Conservation (phyloP, 257 asterid species). For the Gentiana macrophylla region DNA sequence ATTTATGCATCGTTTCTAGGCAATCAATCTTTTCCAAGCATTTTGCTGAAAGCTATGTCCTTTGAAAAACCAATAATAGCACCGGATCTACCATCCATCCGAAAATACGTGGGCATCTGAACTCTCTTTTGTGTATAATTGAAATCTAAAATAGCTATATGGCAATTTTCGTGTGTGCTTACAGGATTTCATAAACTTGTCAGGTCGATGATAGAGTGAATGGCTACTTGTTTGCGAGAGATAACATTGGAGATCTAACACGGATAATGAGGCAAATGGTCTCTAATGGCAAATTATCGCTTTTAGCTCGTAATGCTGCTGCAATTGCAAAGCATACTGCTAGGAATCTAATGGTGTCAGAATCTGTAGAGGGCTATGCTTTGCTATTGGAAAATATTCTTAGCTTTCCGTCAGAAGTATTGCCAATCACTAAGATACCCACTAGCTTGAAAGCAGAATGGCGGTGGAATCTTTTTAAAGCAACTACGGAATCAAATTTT, state of each 20-base stretch:
- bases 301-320: constrained; percentile 50
- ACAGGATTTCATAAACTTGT: constrained; percentile 13
- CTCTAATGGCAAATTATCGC: constrained; percentile 69
- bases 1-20: constrained; percentile 83
- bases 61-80: constrained; percentile 71
- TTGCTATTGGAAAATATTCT: constrained; percentile 59
- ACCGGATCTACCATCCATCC: constrained; percentile 60
- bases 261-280: constrained; percentile 51
- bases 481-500: constrained; percentile 12
- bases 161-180: constrained; percentile 12
- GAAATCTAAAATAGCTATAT: not conserved
- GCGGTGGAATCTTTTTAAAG: constrained; percentile 61
- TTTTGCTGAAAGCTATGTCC: constrained; percentile 82
- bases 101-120: constrained; percentile 57
- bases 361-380: constrained; percentile 71
- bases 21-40: constrained; percentile 60
- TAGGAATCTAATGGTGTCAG: constrained; percentile 73
- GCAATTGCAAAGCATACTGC: constrained; percentile 51
- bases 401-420: constrained; percentile 64
- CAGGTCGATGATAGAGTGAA: constrained; percentile 74
- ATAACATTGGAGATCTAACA: constrained; percentile 32
- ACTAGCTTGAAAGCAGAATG: constrained; percentile 52
- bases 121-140: constrained; percentile 6
- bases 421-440: constrained; percentile 39
- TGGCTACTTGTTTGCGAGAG: constrained; percentile 67